These are phyloP conservation scores for Limnomonas spitsbergensis DNA, from an alignment of 139 green algal genomes.

Conservation along the genomic window DNA sequence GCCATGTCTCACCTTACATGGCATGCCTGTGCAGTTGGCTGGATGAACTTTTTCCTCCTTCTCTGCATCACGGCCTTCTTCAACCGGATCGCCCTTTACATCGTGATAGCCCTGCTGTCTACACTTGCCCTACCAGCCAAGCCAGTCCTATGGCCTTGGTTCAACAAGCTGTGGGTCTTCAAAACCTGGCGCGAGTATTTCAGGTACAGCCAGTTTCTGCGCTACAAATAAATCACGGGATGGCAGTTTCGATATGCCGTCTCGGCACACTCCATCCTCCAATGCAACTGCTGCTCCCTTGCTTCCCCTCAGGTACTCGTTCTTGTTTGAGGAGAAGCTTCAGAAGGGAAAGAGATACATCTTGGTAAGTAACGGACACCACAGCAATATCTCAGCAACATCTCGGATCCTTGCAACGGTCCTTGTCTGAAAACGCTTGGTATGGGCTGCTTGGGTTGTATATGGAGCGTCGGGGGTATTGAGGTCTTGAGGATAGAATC, in stretches of 20 bases:
- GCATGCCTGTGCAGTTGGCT: conserved; percentile 10
- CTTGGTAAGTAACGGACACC: not conserved
- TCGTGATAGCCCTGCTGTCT: conserved; percentile 22
- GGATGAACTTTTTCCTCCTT: conserved; percentile 24
- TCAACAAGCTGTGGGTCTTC: conserved; percentile 37
- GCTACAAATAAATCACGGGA: not conserved
- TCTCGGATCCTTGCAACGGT: too few species aligned
- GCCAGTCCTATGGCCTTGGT: conserved; percentile 30
- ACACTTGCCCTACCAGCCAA: conserved; percentile 25
- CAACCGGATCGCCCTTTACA: conserved; percentile 1
- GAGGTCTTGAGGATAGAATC: too few species aligned
- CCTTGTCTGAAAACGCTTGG: too few species aligned
- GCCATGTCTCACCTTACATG: not conserved
- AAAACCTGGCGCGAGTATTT: conserved; percentile 46
- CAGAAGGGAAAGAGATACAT: conserved; percentile 5
- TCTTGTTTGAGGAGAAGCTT: conserved; percentile 13
- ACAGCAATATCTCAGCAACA: not conserved
- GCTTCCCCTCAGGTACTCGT: not conserved
- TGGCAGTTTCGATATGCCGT: not conserved
- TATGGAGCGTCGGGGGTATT: too few species aligned
- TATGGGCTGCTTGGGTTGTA: too few species aligned
- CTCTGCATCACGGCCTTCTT: conserved; percentile 18
- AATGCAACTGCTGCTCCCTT: not conserved
- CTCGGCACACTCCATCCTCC: not conserved
- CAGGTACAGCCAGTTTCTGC: conserved; percentile 14